Conservation (phyloP, 2,329 filamentous ascomycete genomes). For the Alternaria brassicicola region DNA sequence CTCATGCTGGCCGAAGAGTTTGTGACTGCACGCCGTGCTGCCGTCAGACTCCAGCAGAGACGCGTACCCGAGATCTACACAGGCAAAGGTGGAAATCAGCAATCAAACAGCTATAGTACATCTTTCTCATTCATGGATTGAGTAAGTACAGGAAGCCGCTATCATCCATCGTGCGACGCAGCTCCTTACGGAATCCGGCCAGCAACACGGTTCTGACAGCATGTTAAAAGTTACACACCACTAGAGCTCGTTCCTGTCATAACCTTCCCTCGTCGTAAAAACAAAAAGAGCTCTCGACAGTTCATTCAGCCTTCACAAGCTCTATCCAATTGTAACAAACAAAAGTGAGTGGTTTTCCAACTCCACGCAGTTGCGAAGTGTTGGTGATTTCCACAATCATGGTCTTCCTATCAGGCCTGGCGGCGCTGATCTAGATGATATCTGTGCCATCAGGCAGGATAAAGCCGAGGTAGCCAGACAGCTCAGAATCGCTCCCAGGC, state of each 20-base stretch:
- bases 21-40: background rate
- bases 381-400: background rate
- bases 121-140: rapidly evolving
- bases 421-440: background rate
- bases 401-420: background rate
- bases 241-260: background rate
- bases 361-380: background rate
- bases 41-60: background rate
- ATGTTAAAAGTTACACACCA: background rate
- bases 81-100: background rate
- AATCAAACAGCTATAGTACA: background rate
- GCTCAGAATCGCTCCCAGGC: no score
- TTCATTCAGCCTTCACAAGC: background rate
- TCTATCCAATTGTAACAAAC: background rate
- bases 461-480: no score
- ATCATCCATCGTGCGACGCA: background rate
- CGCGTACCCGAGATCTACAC: background rate
- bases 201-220: background rate
- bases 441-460: background rate
- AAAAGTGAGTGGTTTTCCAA: background rate
- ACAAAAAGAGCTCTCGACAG: background rate
- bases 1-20: background rate
- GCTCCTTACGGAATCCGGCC: background rate
- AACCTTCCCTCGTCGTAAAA: background rate
- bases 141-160: background rate